Conservation (phyloP, 2,329 filamentous ascomycete species). For the Diplodia mutila region DNA sequence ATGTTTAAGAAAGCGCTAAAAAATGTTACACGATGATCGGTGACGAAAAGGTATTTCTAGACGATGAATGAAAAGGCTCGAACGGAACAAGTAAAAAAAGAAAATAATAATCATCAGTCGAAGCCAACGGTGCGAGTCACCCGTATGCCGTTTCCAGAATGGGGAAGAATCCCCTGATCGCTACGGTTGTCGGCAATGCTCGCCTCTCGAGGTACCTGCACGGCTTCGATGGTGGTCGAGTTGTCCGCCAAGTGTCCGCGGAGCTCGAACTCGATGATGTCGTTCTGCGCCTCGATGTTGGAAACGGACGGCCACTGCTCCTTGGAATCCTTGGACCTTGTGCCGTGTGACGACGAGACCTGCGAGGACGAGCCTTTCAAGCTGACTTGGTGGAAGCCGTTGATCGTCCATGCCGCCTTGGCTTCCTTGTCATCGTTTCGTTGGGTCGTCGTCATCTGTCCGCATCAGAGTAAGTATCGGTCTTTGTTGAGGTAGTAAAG, state of each 20-base stretch:
- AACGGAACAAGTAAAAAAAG: not conserved
- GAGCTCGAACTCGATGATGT: not conserved
- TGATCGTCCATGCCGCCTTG: not conserved
- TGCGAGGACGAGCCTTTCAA: not conserved
- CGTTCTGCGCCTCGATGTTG: not conserved
- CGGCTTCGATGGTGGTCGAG: not conserved
- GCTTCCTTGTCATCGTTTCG: not conserved
- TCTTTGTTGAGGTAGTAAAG: no score
- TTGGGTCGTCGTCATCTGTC: constrained; percentile 1
- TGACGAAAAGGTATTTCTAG: no score
- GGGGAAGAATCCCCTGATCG: not conserved
- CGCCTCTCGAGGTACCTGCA: not conserved
- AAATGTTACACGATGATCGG: no score
- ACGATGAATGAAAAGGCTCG: no score
- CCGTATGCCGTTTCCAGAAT: no score
- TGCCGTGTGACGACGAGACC: not conserved
- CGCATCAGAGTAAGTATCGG: not conserved
- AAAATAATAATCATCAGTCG: not conserved
- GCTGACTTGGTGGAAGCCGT: not conserved
- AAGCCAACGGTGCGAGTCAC: not conserved
- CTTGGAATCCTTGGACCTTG: not conserved
- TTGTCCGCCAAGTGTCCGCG: not conserved
- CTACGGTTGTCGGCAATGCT: not conserved
- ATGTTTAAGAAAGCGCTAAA: no score
- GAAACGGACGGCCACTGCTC: not conserved